Percentiles rank a stretch among this genome's conserved stretches.
phyloP scores from a whole-genome alignment of 148 eudicot genomes.

The Chenopodium suecicum region DNA sequence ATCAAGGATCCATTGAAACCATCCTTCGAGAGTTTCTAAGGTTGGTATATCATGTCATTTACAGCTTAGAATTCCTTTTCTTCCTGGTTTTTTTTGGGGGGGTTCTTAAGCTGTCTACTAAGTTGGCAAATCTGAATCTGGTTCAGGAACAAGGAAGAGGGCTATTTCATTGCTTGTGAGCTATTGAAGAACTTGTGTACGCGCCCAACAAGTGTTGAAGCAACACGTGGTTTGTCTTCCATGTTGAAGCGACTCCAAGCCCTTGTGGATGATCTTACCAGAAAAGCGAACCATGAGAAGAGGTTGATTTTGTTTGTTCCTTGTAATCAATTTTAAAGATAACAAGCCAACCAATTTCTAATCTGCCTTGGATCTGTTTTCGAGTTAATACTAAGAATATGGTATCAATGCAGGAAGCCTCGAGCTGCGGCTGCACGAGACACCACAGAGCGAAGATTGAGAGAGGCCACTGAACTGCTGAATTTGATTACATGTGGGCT shows the following conservation, averaged over 20 bases:
- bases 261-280: conserved; percentile 67
- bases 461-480: conserved; percentile 59
- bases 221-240: conserved; percentile 43
- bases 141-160: conserved; percentile 89
- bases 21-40: conserved; percentile 63
- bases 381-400: background rate
- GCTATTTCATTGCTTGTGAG: conserved; percentile 71
- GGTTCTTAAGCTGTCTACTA: background rate
- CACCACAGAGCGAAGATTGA: conserved; percentile 54
- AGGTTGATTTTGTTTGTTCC: conserved; percentile 43
- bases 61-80: background rate
- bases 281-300: conserved; percentile 65
- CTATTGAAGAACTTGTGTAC: conserved; percentile 66
- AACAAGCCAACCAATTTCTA: background rate
- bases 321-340: background rate
- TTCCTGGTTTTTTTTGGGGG: background rate
- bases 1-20: conserved; percentile 49
- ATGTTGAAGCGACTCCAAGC: conserved; percentile 65
- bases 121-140: conserved; percentile 6
- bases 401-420: conserved; percentile 40
- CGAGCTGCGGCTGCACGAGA: conserved; percentile 44
- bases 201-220: conserved; percentile 43
- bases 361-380: background rate
- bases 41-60: conserved; percentile 35
- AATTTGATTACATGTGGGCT: conserved; percentile 33